A percentile compares a stretch with the other conserved stretches of the same genome.
Conservation (phyloP, 257 asterid species). For the Scutellaria galericulata region DNA sequence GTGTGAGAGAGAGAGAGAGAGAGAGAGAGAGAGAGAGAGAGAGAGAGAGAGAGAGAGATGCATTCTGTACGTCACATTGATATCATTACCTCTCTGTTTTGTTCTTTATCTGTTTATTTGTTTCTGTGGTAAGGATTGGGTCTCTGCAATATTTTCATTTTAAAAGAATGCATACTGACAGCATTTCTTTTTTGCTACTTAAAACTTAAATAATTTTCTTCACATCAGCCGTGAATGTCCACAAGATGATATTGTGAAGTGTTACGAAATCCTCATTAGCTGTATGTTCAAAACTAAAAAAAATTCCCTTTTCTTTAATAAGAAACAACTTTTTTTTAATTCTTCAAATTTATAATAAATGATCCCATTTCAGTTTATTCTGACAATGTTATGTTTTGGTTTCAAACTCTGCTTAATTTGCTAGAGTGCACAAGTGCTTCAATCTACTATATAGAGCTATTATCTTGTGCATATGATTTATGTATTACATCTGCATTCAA, state of each 20-base stretch:
- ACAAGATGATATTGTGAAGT: background rate
- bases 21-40: no score
- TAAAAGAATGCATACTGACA: slow-evolving; percentile 17
- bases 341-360: background rate
- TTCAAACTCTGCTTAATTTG: slow-evolving; percentile 14
- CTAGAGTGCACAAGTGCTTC: background rate
- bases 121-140: slow-evolving; percentile 26
- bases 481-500: background rate
- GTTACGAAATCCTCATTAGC: background rate
- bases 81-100: slow-evolving; percentile 24
- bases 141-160: slow-evolving; percentile 24
- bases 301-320: no score
- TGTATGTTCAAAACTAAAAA: background rate
- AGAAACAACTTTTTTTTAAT: no score
- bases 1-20: background rate
- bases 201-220: slow-evolving; percentile 1
- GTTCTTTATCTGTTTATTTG: slow-evolving; percentile 24
- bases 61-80: slow-evolving; percentile 17
- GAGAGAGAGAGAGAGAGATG: background rate
- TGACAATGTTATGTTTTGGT: slow-evolving; percentile 24
- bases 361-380: slow-evolving; percentile 20
- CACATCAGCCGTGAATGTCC: slow-evolving; percentile 13
- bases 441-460: background rate
- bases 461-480: slow-evolving; percentile 19
- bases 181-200: slow-evolving; percentile 9